Conservation (phyloP, 805 yeast genomes). For the Metschnikowia orientalis region DNA sequence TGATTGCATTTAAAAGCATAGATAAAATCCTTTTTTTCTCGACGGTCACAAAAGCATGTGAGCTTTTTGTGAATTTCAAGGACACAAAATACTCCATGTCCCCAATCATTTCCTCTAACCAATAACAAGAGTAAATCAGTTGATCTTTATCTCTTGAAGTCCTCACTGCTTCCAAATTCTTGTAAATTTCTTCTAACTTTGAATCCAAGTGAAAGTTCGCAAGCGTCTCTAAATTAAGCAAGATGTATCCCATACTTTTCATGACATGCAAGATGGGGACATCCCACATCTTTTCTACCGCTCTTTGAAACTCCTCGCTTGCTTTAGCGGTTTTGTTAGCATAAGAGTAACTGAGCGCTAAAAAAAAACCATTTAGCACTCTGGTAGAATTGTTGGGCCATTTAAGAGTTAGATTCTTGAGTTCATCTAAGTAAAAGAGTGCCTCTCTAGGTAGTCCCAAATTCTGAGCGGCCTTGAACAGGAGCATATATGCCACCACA, state of each 20-base stretch:
- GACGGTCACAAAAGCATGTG: neutral
- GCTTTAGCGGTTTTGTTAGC: conserved; percentile 12
- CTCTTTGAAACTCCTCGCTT: conserved; percentile 1
- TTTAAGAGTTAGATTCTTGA: conserved; percentile 33
- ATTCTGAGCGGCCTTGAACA: conserved; percentile 39
- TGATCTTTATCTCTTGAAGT: neutral
- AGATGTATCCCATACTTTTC: conserved; percentile 1
- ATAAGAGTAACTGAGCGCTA: conserved; percentile 12
- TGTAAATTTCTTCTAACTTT: conserved; percentile 1
- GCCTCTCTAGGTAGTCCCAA: conserved; percentile 59
- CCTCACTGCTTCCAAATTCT: conserved; percentile 1
- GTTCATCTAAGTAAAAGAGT: conserved; percentile 50
- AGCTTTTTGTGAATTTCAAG: conserved; percentile 1
- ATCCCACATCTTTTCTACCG: conserved; percentile 3
- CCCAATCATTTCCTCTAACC: too few relatives aligned
- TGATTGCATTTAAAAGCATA: conserved; percentile 7
- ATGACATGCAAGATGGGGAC: conserved; percentile 3
- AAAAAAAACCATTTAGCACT: conserved; percentile 16
- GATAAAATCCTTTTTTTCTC: conserved; percentile 1
- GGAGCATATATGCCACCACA: conserved; percentile 33
- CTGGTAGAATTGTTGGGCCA: conserved; percentile 20
- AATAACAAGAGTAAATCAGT: too few relatives aligned
- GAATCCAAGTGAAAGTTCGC: neutral
- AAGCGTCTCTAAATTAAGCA: conserved; percentile 1
- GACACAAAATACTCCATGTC: conserved; percentile 5